Base-by-base conservation (phyloP, 495 filamentous ascomycete genomes). In the Neurospora pannonica region DNA sequence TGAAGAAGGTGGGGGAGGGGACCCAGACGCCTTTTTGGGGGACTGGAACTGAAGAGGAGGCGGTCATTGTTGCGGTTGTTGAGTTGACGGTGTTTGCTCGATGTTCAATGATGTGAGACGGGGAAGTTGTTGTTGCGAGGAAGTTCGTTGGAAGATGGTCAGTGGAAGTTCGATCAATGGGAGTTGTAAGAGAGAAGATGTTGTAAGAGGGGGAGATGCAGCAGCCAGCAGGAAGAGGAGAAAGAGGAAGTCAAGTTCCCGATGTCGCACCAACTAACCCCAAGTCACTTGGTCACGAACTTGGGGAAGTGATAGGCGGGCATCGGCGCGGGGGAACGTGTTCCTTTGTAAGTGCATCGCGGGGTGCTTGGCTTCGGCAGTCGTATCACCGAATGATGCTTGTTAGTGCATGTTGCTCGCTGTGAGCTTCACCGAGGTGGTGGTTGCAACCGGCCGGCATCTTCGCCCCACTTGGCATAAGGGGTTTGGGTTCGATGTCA, bases 1-100 rank as follows among this genome's bases (percentile, higher is more conserved):
- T 72, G 80, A 85, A 85, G 81, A 85, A 85, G 75, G 83, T 85
- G 8, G 84, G 84, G 28, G 82, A 79, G 60, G 83, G 84, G 72
- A 86, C 83, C 74, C 79, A 85, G 76, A 86, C 83, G 71, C 84
- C 84, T 21, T 78, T 77, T 3, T 83, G 80, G 19, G 83, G 84
- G 76, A 80, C 67, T 9, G 38, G 75, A 21, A 67, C 9, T 7
- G 70, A 31, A 0, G 48, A 31, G 42, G 43, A 60, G 28, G 24
- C 10, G 0, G 54, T 62, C 54, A 67, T 67, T 1, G 28, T 62
- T 31, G 24, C 15, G 54, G 24, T 24, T 13, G 10, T 24, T 43
- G 17, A 2, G 17, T 42, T 13, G 39, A 19, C 19, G 39, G 42
- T 43, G 7, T 19, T 21, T 46, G 42, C 10, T 10, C 9, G 5